Conservation (phyloP, 768 basidiomycete species). For the Lactarius evosmus region DNA sequence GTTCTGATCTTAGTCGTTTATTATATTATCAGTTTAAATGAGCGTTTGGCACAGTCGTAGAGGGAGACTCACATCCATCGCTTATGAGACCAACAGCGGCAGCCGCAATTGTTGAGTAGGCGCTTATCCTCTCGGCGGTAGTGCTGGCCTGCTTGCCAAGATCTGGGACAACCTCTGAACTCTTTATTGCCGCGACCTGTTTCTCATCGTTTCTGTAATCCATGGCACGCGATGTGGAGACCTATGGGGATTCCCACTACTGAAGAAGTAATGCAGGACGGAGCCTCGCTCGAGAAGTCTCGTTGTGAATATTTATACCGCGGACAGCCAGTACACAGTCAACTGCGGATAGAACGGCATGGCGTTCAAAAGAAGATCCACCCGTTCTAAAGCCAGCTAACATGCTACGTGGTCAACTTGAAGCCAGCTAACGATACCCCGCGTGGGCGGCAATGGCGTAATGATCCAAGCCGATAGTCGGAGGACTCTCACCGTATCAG, state of each 20-base stretch:
- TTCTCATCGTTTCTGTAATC: slow-evolving; percentile 1
- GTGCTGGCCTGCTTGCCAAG: slow-evolving; percentile 7
- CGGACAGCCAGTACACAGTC: background rate
- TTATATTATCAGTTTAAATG: slow-evolving; percentile 7
- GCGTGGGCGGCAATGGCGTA: background rate
- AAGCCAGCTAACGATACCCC: background rate
- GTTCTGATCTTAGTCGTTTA: slow-evolving; percentile 51
- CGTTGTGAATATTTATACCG: slow-evolving; percentile 7
- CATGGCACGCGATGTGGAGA: slow-evolving; percentile 5
- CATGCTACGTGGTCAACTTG: slow-evolving; percentile 3
- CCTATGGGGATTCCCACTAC: too few relatives aligned
- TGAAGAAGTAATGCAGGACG: slow-evolving; percentile 3
- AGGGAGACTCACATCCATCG: slow-evolving; percentile 48
- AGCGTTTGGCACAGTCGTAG: slow-evolving; percentile 1
- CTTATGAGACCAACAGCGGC: slow-evolving; percentile 66
- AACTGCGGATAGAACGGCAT: background rate
- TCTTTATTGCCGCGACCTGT: background rate
- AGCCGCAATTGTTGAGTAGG: slow-evolving; percentile 60
- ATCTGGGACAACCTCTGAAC: slow-evolving; percentile 11
- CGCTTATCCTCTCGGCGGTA: slow-evolving; percentile 44
- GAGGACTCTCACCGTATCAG: background rate
- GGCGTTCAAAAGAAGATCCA: background rate
- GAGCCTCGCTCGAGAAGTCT: background rate
- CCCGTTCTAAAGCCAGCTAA: too few relatives aligned
- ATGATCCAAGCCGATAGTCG: background rate